Evolutionary conservation across 2,329 filamentous ascomycete genomes (phyloP), one percentile per base, ranked within the genome.

Genomic region (Corynespora cassiicola): DNA sequence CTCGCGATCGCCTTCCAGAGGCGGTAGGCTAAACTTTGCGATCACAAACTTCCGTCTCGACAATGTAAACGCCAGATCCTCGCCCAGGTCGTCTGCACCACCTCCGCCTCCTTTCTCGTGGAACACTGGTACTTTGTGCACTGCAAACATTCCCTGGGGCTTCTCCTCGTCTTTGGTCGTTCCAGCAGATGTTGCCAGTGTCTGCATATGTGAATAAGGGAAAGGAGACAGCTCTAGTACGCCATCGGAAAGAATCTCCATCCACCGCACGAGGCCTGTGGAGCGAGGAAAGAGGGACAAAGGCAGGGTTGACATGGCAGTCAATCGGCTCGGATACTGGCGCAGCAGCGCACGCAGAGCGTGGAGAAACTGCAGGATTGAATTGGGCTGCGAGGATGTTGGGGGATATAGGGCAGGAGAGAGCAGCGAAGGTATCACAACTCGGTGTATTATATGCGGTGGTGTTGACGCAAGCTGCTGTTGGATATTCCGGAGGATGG

Each of bases 41-140:
- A 99, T 90, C 24, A 89, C 80, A 52, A 99, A 83, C 34, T 89
- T 91, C 55, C 81, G 85, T 56, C 89, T 79, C 65, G 90, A 96
- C 34, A 99, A 72, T 45, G 85, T 91, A 66, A 99, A 99, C 4
- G 90, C 90, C 69, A 96, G 80, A 68, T 96, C 90, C 59, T 95
- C 88, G 16, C 88, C 84, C 36, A 86, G 78, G 47, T 83, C 71
- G 18, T 73, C 72, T 2, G 66, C 84, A 24, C 80, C 76, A 7
- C 83, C 85, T 10, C 89, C 90, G 2, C 90, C 90, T 2, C 94
- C 92, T 52, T 88, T 89, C 63, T 97, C 92, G 43, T 95, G 88
- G 51, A 89, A 85, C 1, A 96, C 76, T 0, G 94, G 92, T 22
- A 97, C 69, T 36, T 85, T 85, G 65, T 95, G 89, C 1, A 95